Base-by-base conservation (phyloP, 1,139 yeast species). In the Debaryomyces udenii region DNA sequence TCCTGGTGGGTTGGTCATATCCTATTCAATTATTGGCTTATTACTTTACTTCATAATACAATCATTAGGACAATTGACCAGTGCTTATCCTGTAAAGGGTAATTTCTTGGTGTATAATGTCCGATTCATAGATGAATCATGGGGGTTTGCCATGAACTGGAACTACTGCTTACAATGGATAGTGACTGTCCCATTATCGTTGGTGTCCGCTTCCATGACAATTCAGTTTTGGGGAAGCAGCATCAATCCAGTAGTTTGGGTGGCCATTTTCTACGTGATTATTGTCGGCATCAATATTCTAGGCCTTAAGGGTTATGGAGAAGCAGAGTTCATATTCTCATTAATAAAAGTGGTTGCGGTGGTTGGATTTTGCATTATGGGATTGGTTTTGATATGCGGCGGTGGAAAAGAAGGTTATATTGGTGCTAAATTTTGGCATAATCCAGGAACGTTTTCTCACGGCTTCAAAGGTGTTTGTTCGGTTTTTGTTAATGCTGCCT, bases 401-500 rank as follows among this genome's bases (percentile, higher is more conserved):
- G 76, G 60, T 23, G 76, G 77, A 9, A 53, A 55, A 22, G 65
- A 65, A 44, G 72, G 73, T 11, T 71, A 68, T 46, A 59, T 71
- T 39, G 77, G 77, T 11, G 68, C 61, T 16, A 58, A 46, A 41
- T 66, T 68, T 53, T 72, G 77, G 76, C 61, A 58, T 36, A 39
- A 62, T 27, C 75, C 76, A 2, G 77, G 76, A 7, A 58, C 88
- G 0, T 72, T 72, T 73, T 66, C 76, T 70, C 45, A 68, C 58
- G 77, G 78, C 70, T 44, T 87, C 78, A 88, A 89, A 59, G 96
- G 96, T 51, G 81, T 88, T 22, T 80, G 89, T 55, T 70, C 87
- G n/a, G 86, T 86, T 24, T 86, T 90, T 55, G 89, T 90, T 38
- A 79, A 84, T 24, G 94, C 96, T 20, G 94, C 96, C 5, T 90